A percentile compares a stretch with the other conserved stretches of the same genome.
These are phyloP conservation scores for Suhomyces kilbournensis DNA, from an alignment of 805 yeast genomes.

Conservation along the genomic window DNA sequence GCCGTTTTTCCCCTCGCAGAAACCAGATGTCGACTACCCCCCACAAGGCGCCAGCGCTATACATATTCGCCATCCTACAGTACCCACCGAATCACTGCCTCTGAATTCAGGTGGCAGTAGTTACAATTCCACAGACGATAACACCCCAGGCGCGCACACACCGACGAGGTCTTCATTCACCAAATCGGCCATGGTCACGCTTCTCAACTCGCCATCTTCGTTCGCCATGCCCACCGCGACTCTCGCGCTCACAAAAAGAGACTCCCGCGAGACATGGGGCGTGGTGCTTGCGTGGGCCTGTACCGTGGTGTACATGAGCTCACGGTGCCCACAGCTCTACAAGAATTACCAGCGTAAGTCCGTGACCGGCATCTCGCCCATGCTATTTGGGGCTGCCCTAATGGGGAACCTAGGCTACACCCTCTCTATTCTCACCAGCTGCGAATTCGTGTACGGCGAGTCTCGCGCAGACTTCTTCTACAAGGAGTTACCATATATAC, in stretches of 20 bases:
- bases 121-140: slow-evolving; percentile 11
- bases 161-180: slow-evolving; percentile 1
- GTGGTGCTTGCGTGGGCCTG: slow-evolving; percentile 69
- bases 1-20: not conserved
- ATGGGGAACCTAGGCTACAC: slow-evolving; percentile 77
- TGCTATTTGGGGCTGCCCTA: slow-evolving; percentile 75
- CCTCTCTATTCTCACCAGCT: slow-evolving; percentile 64
- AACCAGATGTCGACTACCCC: not conserved
- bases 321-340: slow-evolving; percentile 80
- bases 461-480: slow-evolving; percentile 46
- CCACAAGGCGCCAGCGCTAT: slow-evolving; percentile 8
- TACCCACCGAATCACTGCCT: not conserved
- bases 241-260: not conserved
- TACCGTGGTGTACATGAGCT: slow-evolving; percentile 67
- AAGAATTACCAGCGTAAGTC: slow-evolving; percentile 78
- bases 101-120: slow-evolving; percentile 8
- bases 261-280: slow-evolving; percentile 7
- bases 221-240: slow-evolving; percentile 9
- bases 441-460: slow-evolving; percentile 41
- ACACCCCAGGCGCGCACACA: slow-evolving; percentile 4
- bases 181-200: slow-evolving; percentile 9
- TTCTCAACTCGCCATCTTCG: slow-evolving; percentile 12
- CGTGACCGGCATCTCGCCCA: slow-evolving; percentile 81
- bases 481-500: slow-evolving; percentile 75
- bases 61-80: slow-evolving; percentile 10